Evolutionary conservation across 2,329 filamentous ascomycete species (phyloP).

Genomic region (Fusarium mundagurra): DNA sequence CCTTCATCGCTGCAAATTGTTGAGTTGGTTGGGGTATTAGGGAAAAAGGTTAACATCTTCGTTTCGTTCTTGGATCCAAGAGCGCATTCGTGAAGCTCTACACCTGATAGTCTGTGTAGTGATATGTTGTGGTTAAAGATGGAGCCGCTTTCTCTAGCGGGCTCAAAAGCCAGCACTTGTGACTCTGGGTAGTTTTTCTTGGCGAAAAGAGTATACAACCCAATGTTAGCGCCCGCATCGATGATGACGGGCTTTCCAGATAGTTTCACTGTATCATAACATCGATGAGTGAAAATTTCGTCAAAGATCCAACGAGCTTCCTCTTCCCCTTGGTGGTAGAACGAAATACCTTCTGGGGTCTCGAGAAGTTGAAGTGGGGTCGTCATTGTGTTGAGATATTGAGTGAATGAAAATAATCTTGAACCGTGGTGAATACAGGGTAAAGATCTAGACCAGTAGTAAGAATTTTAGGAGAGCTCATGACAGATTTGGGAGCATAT

Average conservation of each 20-base stretch:
- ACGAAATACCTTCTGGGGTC: background rate
- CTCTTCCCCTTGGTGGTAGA: background rate
- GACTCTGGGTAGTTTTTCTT: background rate
- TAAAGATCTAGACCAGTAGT: accelerated
- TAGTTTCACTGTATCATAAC: background rate
- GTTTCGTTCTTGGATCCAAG: background rate
- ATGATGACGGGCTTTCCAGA: background rate
- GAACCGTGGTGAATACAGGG: background rate
- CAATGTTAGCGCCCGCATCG: background rate
- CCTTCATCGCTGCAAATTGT: background rate
- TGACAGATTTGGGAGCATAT: accelerated
- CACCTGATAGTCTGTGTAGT: background rate
- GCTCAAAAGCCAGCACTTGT: background rate
- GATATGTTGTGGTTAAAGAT: background rate
- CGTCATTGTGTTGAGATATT: background rate
- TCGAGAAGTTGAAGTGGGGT: background rate
- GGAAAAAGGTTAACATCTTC: background rate
- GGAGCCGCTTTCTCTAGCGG: background rate
- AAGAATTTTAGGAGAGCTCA: background rate
- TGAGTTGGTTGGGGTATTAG: background rate
- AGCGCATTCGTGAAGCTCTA: background rate
- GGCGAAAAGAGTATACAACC: background rate
- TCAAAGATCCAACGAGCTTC: background rate
- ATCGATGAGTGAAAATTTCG: background rate
- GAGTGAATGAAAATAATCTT: background rate